Percentiles rank a stretch among this genome's conserved stretches.
phyloP scores from a whole-genome alignment of 2,329 filamentous ascomycete species.

The Domatiomyces catenatus region DNA sequence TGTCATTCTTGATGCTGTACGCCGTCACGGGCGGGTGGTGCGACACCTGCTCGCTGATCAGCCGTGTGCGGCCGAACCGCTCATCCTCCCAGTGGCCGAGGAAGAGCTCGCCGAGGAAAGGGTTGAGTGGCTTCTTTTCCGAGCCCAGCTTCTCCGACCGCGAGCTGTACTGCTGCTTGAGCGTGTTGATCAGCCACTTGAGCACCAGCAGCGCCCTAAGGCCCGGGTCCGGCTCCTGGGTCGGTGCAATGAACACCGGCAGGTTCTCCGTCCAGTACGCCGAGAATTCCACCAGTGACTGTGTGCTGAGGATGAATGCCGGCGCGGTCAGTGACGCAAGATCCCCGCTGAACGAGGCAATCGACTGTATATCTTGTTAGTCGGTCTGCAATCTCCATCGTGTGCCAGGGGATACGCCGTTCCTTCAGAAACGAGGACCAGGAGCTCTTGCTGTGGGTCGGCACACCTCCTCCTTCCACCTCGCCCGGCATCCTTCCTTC shows the following conservation, averaged over 20 bases:
- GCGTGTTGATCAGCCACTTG: constrained; percentile 76
- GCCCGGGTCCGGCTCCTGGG: constrained; percentile 55
- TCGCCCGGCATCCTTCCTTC: constrained; percentile 18
- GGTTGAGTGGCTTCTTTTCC: constrained; percentile 96
- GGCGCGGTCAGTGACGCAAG: constrained; percentile 66
- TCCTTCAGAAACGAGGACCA: constrained; percentile 36
- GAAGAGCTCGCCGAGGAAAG: constrained; percentile 89
- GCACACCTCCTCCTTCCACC: constrained; percentile 27
- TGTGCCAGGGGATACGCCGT: background rate
- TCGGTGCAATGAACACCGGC: constrained; percentile 57
- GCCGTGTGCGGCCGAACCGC: constrained; percentile 56
- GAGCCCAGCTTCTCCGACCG: constrained; percentile 69
- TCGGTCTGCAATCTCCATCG: background rate
- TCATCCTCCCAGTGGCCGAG: constrained; percentile 75
- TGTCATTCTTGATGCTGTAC: constrained; percentile 77
- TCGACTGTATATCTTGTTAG: constrained; percentile 34
- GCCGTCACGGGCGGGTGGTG: constrained; percentile 93
- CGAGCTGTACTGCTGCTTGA: constrained; percentile 65
- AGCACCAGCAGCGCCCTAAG: constrained; percentile 67
- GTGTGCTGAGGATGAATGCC: constrained; percentile 66
- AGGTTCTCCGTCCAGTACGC: constrained; percentile 62
- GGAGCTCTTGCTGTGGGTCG: constrained; percentile 26
- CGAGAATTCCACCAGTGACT: constrained; percentile 50
- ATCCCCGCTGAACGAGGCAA: constrained; percentile 71
- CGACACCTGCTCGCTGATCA: constrained; percentile 85